phyloP scores from a whole-genome alignment of 2,329 filamentous ascomycete species.

The Penicillium fuscoglaucum region DNA sequence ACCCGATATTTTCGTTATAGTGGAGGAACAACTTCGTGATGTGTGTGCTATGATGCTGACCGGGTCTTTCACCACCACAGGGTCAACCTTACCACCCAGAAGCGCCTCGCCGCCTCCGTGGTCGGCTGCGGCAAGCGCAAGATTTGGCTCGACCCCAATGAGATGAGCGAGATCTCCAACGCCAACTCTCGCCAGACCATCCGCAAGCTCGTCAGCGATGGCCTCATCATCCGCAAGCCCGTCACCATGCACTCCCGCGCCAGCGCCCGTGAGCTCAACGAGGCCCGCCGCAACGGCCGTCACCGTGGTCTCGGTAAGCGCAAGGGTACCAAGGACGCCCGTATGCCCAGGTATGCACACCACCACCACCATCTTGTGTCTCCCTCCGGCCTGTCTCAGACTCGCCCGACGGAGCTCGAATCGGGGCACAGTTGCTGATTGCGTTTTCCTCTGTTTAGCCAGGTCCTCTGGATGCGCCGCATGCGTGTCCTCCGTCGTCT shows the following conservation, averaged over 20 bases:
- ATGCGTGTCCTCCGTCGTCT: slow-evolving; percentile 98
- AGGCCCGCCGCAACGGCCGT: slow-evolving; percentile 89
- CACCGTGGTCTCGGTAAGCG: slow-evolving; percentile 99
- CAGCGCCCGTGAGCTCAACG: slow-evolving; percentile 92
- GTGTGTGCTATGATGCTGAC: slow-evolving; percentile 34
- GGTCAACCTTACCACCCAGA: slow-evolving; percentile 99
- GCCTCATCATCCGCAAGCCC: slow-evolving; percentile 99
- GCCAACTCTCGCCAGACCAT: slow-evolving; percentile 99
- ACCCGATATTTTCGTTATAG: slow-evolving; percentile 16
- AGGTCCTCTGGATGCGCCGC: slow-evolving; percentile 99
- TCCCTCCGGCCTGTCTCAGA: not conserved
- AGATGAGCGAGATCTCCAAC: slow-evolving; percentile 99
- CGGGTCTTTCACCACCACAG: slow-evolving; percentile 55
- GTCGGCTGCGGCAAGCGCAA: slow-evolving; percentile 99
- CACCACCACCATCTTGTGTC: not conserved
- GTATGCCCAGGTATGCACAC: slow-evolving; percentile 86
- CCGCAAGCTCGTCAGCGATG: slow-evolving; percentile 99
- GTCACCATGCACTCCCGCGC: slow-evolving; percentile 99
- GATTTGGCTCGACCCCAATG: slow-evolving; percentile 99
- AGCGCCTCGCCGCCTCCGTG: slow-evolving; percentile 98
- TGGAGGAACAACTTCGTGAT: slow-evolving; percentile 17
- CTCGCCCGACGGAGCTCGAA: not conserved
- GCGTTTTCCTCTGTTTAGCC: slow-evolving; percentile 56
- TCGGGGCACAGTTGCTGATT: slow-evolving; percentile 21
- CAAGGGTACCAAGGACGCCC: slow-evolving; percentile 99